phyloP scores from a whole-genome alignment of 495 filamentous ascomycete species.

The Penicillium desertorum region DNA sequence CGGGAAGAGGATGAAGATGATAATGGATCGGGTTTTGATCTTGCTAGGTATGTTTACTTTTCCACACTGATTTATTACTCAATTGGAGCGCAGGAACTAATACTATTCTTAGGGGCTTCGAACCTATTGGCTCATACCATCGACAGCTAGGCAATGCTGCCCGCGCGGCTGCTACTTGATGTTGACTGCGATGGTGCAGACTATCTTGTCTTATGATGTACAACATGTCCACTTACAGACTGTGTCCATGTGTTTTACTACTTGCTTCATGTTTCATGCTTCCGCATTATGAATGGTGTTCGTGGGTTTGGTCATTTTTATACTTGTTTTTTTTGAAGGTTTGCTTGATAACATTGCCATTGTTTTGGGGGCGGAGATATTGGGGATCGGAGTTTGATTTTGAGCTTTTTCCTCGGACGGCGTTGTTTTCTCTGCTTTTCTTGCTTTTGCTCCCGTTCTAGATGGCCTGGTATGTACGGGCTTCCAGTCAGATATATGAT shows the following conservation, averaged over 20 bases:
- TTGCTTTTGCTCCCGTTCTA: conserved; percentile 4
- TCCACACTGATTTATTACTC: background rate
- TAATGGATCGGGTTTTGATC: conserved; percentile 61
- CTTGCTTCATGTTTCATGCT: conserved; percentile 12
- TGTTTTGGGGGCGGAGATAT: conserved; percentile 8
- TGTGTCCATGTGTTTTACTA: conserved; percentile 9
- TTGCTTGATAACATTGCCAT: background rate
- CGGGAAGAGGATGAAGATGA: conserved; percentile 53
- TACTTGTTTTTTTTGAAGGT: conserved; percentile 6
- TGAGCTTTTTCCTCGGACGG: background rate
- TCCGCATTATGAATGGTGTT: conserved; percentile 33
- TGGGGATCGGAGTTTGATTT: conserved; percentile 15
- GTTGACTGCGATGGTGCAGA: background rate
- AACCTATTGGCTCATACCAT: conserved; percentile 69
- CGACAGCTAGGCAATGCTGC: conserved; percentile 49
- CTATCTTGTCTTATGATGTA: conserved; percentile 19
- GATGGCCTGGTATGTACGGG: conserved; percentile 21
- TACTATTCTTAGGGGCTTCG: conserved; percentile 58
- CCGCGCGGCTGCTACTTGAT: conserved; percentile 32
- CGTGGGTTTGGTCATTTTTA: conserved; percentile 13
- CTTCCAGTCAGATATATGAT: conserved; percentile 24
- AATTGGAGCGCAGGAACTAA: conserved; percentile 23
- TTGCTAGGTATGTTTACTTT: conserved; percentile 56
- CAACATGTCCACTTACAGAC: conserved; percentile 21
- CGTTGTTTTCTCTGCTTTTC: conserved; percentile 13